Percentiles rank a stretch among this genome's conserved stretches.
phyloP scores from a whole-genome alignment of 1,139 yeast species.

The Geotrichum europaeum region DNA sequence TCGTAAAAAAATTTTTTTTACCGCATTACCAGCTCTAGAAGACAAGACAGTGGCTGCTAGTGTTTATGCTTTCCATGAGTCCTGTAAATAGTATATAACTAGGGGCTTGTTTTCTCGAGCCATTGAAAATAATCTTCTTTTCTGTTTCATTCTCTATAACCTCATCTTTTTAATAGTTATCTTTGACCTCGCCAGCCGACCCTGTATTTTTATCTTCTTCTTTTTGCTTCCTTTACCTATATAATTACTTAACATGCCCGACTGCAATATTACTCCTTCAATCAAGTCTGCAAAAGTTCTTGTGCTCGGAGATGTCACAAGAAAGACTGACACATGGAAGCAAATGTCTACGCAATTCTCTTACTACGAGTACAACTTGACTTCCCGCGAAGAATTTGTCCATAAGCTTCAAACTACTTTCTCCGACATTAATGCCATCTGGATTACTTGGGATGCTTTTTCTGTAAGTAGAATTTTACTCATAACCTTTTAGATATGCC shows the following conservation, averaged over 20 bases:
- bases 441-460: constrained; percentile 25
- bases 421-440: constrained; percentile 22
- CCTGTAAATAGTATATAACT: neutral
- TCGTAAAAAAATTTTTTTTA: too few relatives aligned
- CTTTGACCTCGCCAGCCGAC: neutral
- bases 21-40: neutral
- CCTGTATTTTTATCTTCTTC: neutral
- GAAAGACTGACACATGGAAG: constrained; percentile 10
- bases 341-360: constrained; percentile 9
- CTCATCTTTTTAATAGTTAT: neutral
- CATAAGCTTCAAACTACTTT: constrained; percentile 20
- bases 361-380: constrained; percentile 10
- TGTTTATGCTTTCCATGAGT: neutral
- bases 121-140: neutral
- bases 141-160: neutral
- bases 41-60: neutral
- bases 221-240: neutral
- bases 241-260: constrained; percentile 7
- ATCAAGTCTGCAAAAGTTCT: constrained; percentile 18
- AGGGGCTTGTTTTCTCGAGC: neutral
- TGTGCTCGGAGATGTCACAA: constrained; percentile 17
- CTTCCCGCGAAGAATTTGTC: constrained; percentile 21
- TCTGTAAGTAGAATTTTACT: constrained; percentile 13
- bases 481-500: neutral
- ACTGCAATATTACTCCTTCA: neutral